A percentile compares a stretch with the other conserved stretches of the same genome.
phyloP scores from a whole-genome alignment of 1,139 yeast genomes.

The Blastobotrys apis region DNA sequence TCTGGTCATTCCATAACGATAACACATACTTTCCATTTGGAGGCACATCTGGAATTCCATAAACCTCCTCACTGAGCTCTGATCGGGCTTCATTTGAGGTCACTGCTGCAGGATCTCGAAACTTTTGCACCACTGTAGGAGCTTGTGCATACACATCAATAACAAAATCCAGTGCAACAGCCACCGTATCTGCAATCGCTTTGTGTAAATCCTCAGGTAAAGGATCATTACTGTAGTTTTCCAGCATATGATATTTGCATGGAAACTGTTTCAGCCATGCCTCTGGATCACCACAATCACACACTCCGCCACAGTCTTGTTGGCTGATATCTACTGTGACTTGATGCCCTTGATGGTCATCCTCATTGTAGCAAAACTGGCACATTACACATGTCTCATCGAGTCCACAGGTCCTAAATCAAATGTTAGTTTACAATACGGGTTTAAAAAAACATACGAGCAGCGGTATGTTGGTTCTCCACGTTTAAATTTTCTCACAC shows the following conservation, averaged over 20 bases:
- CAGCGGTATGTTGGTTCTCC: slow-evolving; percentile 91
- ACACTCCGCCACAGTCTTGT: slow-evolving; percentile 85
- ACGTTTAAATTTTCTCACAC: slow-evolving; percentile 67
- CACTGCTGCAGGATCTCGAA: slow-evolving; percentile 26
- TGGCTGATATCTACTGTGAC: slow-evolving; percentile 69
- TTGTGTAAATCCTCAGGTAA: slow-evolving; percentile 31
- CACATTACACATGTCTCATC: slow-evolving; percentile 90
- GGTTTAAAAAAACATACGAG: slow-evolving; percentile 30
- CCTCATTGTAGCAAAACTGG: slow-evolving; percentile 66
- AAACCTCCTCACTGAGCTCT: slow-evolving; percentile 37
- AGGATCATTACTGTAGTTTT: slow-evolving; percentile 21
- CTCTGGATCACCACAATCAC: slow-evolving; percentile 90
- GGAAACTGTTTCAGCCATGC: slow-evolving; percentile 61
- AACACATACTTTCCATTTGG: slow-evolving; percentile 48
- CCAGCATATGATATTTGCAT: slow-evolving; percentile 43
- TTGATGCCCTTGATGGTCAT: slow-evolving; percentile 70
- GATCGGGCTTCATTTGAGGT: slow-evolving; percentile 32
- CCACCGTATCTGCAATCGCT: slow-evolving; percentile 42
- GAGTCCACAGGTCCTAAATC: slow-evolving; percentile 59
- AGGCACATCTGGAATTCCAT: slow-evolving; percentile 44
- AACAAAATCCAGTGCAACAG: slow-evolving; percentile 61
- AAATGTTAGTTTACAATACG: neutral
- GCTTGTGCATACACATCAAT: slow-evolving; percentile 61
- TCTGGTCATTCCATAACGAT: slow-evolving; percentile 72
- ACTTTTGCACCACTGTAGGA: slow-evolving; percentile 39